Percentiles rank a stretch among this genome's conserved stretches.
phyloP scores from a whole-genome alignment of 345 rosid genomes.

The Tarenaya hassleriana region DNA sequence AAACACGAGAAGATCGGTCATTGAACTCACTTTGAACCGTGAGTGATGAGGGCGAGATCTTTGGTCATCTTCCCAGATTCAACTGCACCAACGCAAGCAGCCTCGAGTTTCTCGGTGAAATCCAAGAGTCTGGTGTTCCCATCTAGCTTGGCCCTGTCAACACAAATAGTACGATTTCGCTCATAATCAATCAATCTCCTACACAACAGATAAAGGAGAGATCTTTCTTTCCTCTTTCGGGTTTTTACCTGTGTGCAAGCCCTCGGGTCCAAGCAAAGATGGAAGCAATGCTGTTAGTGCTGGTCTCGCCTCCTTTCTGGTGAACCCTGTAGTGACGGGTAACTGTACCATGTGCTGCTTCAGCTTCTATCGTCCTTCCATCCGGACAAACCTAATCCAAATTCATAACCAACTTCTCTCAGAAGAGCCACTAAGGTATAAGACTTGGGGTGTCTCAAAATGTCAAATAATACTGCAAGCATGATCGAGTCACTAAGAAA shows the following conservation, averaged over 20 bases:
- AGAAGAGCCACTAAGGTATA: neutral
- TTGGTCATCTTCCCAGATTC: slow-evolving; percentile 83
- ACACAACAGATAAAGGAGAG: too few relatives aligned
- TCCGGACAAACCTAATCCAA: slow-evolving; percentile 83
- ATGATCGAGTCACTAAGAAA: neutral
- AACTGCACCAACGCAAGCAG: slow-evolving; percentile 58
- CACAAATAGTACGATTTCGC: neutral
- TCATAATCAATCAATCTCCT: neutral
- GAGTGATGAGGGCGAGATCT: slow-evolving; percentile 64
- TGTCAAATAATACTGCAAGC: neutral
- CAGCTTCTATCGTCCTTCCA: slow-evolving; percentile 83
- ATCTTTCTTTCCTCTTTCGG: too few relatives aligned
- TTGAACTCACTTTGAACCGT: slow-evolving; percentile 63
- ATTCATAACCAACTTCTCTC: slow-evolving; percentile 18
- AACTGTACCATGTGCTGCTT: slow-evolving; percentile 87
- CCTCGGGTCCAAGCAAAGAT: slow-evolving; percentile 87
- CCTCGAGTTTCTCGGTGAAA: slow-evolving; percentile 69
- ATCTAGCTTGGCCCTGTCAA: slow-evolving; percentile 75
- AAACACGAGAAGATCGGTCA: too few relatives aligned
- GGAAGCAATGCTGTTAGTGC: slow-evolving; percentile 87
- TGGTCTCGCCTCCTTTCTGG: slow-evolving; percentile 81
- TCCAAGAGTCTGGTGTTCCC: slow-evolving; percentile 49
- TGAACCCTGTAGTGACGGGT: slow-evolving; percentile 82
- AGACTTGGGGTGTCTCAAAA: neutral
- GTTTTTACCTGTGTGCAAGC: slow-evolving; percentile 83